Base-by-base conservation (phyloP, 169 alveolate genomes). In the Plasmodium billcollinsi region DNA sequence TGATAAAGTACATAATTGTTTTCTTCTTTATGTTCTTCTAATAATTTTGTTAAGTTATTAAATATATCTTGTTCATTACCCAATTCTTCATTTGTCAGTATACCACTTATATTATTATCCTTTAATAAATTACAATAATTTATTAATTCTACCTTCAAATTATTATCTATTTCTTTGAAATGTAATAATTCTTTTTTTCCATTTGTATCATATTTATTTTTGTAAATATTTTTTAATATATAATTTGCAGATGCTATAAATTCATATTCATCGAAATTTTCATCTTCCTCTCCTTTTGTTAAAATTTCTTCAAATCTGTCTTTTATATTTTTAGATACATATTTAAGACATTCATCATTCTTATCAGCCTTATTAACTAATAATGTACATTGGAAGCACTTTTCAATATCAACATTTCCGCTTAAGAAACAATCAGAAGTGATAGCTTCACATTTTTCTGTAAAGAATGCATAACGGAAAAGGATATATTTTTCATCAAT, bases 91-190 rank as follows among this genome's bases (percentile, higher is more conserved):
- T 61, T 61, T 12, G 59, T 65, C 24, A 74, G 21, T n/a, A 65
- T 74, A 1, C 73, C 61, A 18, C 29, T 59, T 1, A 4, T 39
- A 65, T 74, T 74, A 39, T 61, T 29, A 20, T 33, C 88, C 47
- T 74, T 74, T 52, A 74, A 49, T 6, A 74, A 65, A 20, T 74
- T 74, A 50, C 88, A 74, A 14, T 74, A 74, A 52, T 74, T 74
- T 3, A 43, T n/a, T 14, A 74, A 49, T 20, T 74, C 74, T 3
- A 20, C 52, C n/a, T 59, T 74, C 18, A 74, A 21, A 15, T 39
- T 63, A 47, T 61, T 65, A 29, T 74, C 74, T 1, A 59, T 20
- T 26, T 74, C 88, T 5, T 74, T 63, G 12, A 61, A 14, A 15
- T 24, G 21, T 20, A 61, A 39, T 21, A 74, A 65, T 7, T 21